Conservation (phyloP, 352 stramenopile species). For the Blastocystis hominis region DNA sequence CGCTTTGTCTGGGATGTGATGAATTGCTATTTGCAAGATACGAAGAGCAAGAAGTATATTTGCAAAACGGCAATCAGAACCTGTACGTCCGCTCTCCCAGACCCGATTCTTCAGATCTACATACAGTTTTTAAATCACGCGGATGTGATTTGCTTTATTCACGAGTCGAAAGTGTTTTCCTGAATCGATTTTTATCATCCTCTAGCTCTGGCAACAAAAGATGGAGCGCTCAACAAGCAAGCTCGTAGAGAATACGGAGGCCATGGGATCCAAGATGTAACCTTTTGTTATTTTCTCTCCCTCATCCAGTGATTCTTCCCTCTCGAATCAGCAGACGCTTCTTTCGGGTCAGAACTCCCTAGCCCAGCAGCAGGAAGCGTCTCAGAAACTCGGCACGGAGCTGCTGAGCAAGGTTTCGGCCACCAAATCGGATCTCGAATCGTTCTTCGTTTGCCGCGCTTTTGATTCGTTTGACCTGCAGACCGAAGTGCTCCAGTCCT, state of each 20-base stretch:
- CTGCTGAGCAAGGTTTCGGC: not conserved
- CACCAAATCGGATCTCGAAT: not conserved
- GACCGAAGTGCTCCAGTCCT: not conserved
- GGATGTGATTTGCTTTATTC: conserved; percentile 16
- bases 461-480: not conserved
- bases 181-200: not conserved
- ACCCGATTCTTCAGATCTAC: conserved; percentile 10
- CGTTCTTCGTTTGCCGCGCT: not conserved
- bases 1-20: conserved; percentile 13
- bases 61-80: not conserved
- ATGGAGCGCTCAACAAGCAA: not conserved
- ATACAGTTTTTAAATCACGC: conserved; percentile 42
- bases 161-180: not conserved
- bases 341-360: not conserved
- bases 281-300: not conserved
- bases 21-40: conserved; percentile 28
- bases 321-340: not conserved
- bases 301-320: not conserved
- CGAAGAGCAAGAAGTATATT: not conserved
- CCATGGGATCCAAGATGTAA: not conserved
- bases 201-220: not conserved
- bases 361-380: not conserved
- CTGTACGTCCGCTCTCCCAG: not conserved
- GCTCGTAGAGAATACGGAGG: not conserved
- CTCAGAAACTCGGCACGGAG: not conserved